Percentiles rank a stretch among this genome's conserved stretches.
Evolutionary conservation across 208 protist genomes (phyloP).

Genomic region (Leishmania amazonensis): DNA sequence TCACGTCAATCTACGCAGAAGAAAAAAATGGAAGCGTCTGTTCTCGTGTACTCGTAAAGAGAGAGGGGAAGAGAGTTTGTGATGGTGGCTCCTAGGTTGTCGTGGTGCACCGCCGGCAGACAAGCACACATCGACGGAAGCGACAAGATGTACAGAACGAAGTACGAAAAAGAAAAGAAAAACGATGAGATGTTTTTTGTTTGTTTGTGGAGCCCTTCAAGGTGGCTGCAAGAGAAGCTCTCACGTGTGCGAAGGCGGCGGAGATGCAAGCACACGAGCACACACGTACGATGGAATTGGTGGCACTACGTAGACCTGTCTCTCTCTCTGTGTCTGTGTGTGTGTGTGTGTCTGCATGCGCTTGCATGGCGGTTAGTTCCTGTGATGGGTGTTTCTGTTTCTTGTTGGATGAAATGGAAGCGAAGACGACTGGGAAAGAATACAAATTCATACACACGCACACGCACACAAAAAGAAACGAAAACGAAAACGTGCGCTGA

Average conservation of each 20-base stretch:
- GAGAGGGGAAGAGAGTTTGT: neutral
- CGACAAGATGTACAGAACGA: neutral
- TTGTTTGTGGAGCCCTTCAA: neutral
- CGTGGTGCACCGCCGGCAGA: neutral
- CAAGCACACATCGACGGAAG: neutral
- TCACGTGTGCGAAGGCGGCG: neutral
- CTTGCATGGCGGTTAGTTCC: too few relatives aligned
- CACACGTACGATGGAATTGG: neutral
- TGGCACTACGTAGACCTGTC: neutral
- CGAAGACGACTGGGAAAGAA: too few relatives aligned
- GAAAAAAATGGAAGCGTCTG: neutral
- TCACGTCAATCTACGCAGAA: neutral
- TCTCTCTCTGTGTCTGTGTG: too few relatives aligned
- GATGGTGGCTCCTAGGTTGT: neutral
- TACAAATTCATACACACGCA: too few relatives aligned
- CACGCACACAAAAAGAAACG: neutral
- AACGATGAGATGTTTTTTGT: neutral
- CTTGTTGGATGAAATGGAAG: too few relatives aligned
- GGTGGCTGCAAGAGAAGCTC: neutral
- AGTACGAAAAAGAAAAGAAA: neutral
- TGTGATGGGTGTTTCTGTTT: too few relatives aligned
- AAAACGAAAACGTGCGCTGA: too few relatives aligned
- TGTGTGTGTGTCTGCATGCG: too few relatives aligned
- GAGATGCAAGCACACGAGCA: neutral
- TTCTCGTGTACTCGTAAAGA: neutral